Evolutionary conservation across 805 yeast species (phyloP), one percentile per base, ranked within the genome.

Genomic region (Cephaloascus fragrans): DNA sequence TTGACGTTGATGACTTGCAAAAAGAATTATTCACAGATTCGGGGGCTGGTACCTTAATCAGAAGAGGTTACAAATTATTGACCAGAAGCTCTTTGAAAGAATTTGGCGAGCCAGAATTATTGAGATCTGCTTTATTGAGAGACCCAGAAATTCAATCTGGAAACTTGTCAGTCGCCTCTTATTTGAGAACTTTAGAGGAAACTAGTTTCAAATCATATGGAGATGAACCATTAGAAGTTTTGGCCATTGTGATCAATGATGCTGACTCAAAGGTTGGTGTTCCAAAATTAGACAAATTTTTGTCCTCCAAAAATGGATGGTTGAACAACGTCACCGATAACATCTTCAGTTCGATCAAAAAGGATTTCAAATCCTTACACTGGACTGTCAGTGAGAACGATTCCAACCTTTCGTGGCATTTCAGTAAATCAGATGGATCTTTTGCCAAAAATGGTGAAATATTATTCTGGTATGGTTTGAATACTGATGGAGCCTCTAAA

Each of bases 1-100:
- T 93, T 52, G 85, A 90, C 49, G 97, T 93, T 35, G 77, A 85
- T 52, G 97, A 93, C 58, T 73, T 93, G 54, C 97, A 93, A 66
- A 93, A 90, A 60, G 99, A 93, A 63, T 75, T 93, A 55, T 93
- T 93, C 66, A 93, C 99, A 32, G 98, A 93, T 61, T 83, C 96
- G 15, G 99, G 99, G 62, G 99, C 98, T 23, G 99, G 99, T 56
- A 93, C 99, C 35, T 73, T 93, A 68, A 88, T 93, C 52, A 83
- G 98, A 74, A 80, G 98, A 62, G 99, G 99, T 45, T 86, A 90
- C 67, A 87, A 86, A 64, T 72, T 93, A 48, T 59, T 82, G 41
- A 80, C 77, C 52, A 78, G 87, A 57, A 73, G 76, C 52, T 74
- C 83, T 18, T 64, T 88, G 39, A 62, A 68, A 31, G 90, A 84